Base-by-base conservation (phyloP, 441 rosid genomes). In the Euphorbia schlechtendalii region DNA sequence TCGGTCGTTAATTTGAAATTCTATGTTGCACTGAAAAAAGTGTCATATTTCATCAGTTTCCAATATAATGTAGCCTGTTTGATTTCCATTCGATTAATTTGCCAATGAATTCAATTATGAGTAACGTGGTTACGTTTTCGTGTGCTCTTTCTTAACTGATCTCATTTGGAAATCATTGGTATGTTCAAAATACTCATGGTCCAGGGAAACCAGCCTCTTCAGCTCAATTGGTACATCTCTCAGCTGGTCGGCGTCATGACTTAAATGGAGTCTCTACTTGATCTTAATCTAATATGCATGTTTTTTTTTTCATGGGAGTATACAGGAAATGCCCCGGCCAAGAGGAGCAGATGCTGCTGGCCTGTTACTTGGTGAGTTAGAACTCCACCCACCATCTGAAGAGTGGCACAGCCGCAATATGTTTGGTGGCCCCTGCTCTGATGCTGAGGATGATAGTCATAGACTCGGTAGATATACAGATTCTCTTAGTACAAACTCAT, bases 261-360 rank as follows among this genome's bases (percentile, higher is more conserved):
- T 32, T 57, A 18, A 20, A 32, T 45, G 13, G n/a, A 34, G 18
- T 53, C 34, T 66, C 46, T 10, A 53, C 14, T 2, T 40, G 24
- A n/a, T 66, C 52, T 61, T 1, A 59, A 27, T 48, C 40, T 63
- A 18, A 43, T 56, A 13, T 56, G 0, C 30, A 30, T 11, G 22
- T 59, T 53, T 48, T 21, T 53, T 48, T 21, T 8, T 55, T 64
- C 9, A 61, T 64, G 52, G 52, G 54, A 36, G 56, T 59, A 28
- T 48, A 61, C 80, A 95, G 99, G 89, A 88, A 76, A 95, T 95
- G 99, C 99, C 99, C 64, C 84, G 96, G 66, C 99, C 98, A 57
- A 86, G 99, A 80, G 99, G 96, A 76, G 98, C 97, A 40, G 99
- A 92, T 84, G 98, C 97, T 56, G 99, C 99, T 69, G 99, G 98